phyloP scores from a whole-genome alignment of 2,329 filamentous ascomycete genomes.

The Aspergillus quadrilineatus region DNA sequence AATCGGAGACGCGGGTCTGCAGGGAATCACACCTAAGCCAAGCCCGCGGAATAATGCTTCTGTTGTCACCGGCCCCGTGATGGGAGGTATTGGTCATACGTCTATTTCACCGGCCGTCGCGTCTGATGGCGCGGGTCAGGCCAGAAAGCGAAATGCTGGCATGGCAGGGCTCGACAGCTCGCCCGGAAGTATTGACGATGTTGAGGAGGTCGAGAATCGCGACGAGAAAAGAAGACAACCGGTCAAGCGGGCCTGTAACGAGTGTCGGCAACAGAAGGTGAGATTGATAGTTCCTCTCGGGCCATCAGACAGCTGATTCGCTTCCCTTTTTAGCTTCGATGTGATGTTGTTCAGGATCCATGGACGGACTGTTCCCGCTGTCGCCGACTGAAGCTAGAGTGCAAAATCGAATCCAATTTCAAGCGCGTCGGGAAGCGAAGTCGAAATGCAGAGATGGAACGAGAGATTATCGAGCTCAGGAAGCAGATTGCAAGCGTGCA shows the following conservation, averaged over 20 bases:
- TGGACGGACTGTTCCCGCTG: slow-evolving; percentile 63
- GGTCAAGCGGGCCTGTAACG: slow-evolving; percentile 65
- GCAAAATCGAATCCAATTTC: slow-evolving; percentile 68
- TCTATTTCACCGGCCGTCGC: slow-evolving; percentile 28
- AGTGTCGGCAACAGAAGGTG: slow-evolving; percentile 70
- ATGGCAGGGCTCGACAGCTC: slow-evolving; percentile 49
- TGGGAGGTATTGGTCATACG: slow-evolving; percentile 35
- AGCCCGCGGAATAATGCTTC: slow-evolving; percentile 36
- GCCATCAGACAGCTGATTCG: slow-evolving; percentile 6
- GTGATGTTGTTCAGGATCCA: slow-evolving; percentile 65
- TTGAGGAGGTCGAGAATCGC: slow-evolving; percentile 43
- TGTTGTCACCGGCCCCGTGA: slow-evolving; percentile 37
- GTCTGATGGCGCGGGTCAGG: slow-evolving; percentile 30
- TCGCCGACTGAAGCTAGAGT: slow-evolving; percentile 61
- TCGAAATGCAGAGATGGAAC: slow-evolving; percentile 64
- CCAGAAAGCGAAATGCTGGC: slow-evolving; percentile 45
- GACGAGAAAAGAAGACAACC: slow-evolving; percentile 48
- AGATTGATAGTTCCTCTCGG: slow-evolving; percentile 12
- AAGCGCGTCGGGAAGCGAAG: slow-evolving; percentile 67
- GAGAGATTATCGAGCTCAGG: slow-evolving; percentile 54
- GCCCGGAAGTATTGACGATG: slow-evolving; percentile 47
- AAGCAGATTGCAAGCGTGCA: slow-evolving; percentile 46
- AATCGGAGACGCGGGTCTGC: slow-evolving; percentile 37
- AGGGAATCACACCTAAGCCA: slow-evolving; percentile 26
- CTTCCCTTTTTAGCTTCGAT: slow-evolving; percentile 56